Base-by-base conservation (phyloP, 805 yeast species). In the Suhomyces emberorum region DNA sequence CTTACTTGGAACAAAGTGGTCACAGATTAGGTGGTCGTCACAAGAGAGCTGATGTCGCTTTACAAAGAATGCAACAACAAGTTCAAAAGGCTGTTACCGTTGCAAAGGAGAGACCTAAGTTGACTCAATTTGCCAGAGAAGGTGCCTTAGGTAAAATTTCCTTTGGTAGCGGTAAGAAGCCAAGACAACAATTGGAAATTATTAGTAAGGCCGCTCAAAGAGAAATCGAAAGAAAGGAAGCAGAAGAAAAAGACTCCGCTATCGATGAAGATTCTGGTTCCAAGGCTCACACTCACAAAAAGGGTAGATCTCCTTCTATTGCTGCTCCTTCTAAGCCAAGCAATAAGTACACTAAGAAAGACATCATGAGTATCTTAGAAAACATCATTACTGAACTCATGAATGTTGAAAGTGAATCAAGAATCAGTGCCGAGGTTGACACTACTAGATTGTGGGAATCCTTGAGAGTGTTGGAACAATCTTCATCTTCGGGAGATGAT, bases 11-110 rank as follows among this genome's bases (percentile, higher is more conserved):
- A 53, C 95, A 84, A 57, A 82, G 95, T 40, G 95, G 96, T 35
- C 95, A 87, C 62, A 77, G 93, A 62, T 69, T 86, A 38, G 95
- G 95, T 51, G 95, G 95, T 34, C 79, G 88, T 59, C 71, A 79
- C 44, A 83, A 81, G 63, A 72, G 91, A 58, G 91, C 89, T 7
- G 95, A 87, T 60, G 80, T 88, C 46, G 96, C 96, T 1, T 72
- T 89, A 52, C 96, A 87, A 69, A 81, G 97, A 71, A 87, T 93
- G 96, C 97, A 91, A 65, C 96, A 88, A 59, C 98, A 91, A 67
- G 96, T 91, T 35, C 95, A 88, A 55, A 87, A 85, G 53, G 98
- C 98, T 11, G 97, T 91, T 12, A 85, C 91, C 37, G 91, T 87
- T 26, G 98, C 97, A 16, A 86, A 87, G 57, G 96, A 88, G 52